These are phyloP conservation scores for Melastoma malabathricum DNA, from an alignment of 345 rosid genomes.

Conservation along the genomic window DNA sequence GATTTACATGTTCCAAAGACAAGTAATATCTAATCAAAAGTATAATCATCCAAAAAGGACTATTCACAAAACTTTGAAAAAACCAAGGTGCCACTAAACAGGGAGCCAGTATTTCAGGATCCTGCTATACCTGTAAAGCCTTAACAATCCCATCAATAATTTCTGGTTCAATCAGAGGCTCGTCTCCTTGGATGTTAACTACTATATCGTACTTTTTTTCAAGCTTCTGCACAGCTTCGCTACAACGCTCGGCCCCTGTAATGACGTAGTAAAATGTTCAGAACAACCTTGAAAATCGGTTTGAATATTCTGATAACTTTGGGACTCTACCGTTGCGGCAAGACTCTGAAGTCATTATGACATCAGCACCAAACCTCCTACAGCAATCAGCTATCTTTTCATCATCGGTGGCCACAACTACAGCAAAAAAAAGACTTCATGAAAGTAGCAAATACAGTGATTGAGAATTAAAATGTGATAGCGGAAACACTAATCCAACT, in stretches of 20 bases:
- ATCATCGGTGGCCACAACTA: conserved; percentile 96
- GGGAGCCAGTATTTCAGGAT: no score
- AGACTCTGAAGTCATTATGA: conserved; percentile 89
- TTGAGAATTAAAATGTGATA: no score
- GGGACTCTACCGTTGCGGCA: conserved; percentile 60
- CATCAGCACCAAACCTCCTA: conserved; percentile 91
- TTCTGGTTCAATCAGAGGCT: conserved; percentile 92
- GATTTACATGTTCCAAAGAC: no score
- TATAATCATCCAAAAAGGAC: no score
- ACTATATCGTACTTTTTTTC: conserved; percentile 81
- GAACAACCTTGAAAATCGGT: conserved; percentile 1
- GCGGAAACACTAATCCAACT: no score
- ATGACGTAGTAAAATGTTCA: background rate
- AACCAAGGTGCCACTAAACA: no score
- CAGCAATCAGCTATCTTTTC: conserved; percentile 86
- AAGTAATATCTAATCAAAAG: no score
- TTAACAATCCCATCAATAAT: conserved; percentile 86
- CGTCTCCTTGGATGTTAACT: conserved; percentile 94
- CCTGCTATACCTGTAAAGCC: conserved; percentile 61
- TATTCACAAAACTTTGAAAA: no score
- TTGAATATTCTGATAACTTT: no score
- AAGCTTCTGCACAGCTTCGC: conserved; percentile 78
- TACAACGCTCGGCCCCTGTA: conserved; percentile 76
- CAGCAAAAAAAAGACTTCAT: background rate
- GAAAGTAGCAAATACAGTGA: no score